These are phyloP conservation scores for Clarkia xantiana DNA, from an alignment of 345 rosid species.

Conservation along the genomic window DNA sequence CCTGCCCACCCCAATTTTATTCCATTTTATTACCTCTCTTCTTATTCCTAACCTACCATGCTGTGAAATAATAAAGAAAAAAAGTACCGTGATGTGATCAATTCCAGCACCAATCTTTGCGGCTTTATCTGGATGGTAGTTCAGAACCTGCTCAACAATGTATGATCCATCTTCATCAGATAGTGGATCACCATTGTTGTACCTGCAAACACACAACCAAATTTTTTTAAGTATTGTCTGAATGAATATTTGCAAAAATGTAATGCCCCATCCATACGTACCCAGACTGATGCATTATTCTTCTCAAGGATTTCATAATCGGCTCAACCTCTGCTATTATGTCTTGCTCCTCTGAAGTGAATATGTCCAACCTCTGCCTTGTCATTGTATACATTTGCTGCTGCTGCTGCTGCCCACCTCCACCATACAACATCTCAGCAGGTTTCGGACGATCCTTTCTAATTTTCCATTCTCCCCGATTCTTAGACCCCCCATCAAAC, in stretches of 20 bases:
- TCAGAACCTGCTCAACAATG: slow-evolving; percentile 47
- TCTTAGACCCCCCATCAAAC: neutral
- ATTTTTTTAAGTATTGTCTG: no score
- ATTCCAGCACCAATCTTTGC: slow-evolving; percentile 61
- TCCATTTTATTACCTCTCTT: no score
- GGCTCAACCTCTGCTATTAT: slow-evolving; percentile 56
- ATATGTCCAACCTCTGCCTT: slow-evolving; percentile 59
- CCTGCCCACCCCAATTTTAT: no score
- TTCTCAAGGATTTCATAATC: slow-evolving; percentile 45
- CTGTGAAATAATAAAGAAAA: neutral
- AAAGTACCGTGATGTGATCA: slow-evolving; percentile 55
- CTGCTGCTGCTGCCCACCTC: no score
- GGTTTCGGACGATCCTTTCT: slow-evolving; percentile 36
- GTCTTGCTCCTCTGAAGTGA: slow-evolving; percentile 74
- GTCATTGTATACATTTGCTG: slow-evolving; percentile 46
- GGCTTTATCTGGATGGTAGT: slow-evolving; percentile 68
- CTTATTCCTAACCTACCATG: no score
- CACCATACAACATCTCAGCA: slow-evolving; percentile 19
- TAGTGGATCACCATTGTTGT: slow-evolving; percentile 65
- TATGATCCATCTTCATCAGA: slow-evolving; percentile 52
- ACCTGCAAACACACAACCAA: slow-evolving; percentile 33
- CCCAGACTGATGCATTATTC: slow-evolving; percentile 56
- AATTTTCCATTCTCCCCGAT: slow-evolving; percentile 36
- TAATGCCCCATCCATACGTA: no score
- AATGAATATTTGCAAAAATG: no score